Evolutionary conservation across 179 eudicot genomes (phyloP), one percentile per base, ranked within the genome.

Genomic region (Heliamphora pulchella): DNA sequence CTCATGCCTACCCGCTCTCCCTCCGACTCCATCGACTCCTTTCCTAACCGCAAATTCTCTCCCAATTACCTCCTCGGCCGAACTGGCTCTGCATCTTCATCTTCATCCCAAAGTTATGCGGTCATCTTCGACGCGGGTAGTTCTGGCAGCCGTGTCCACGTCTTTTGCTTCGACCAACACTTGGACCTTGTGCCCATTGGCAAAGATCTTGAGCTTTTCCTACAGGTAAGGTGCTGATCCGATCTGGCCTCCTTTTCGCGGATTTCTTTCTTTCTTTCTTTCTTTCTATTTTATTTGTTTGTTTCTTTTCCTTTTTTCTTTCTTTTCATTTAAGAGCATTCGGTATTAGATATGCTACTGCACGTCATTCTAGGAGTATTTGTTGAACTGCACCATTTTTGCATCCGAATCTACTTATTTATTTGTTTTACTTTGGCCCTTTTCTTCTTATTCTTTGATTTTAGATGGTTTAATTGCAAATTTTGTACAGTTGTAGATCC

Each of bases 41-140:
- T 80, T 46, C 63, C 78, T 8, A 63, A 68, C 46, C 83, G 90
- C 31, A 87, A 82, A 70, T 80, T 85, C 46, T 74, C 86, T 2
- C 85, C 86, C 54, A 11, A 66, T 3, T 20, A 47, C 4, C 15
- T 46, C 61, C 64, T 8, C 77, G 68, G 55, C 62, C 53, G 18
- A 44, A n/a, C 9, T 43, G 72, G 8, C n/a, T 59, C 43, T 5
- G 9, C 46, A 31, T 75, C 86, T 2, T 83, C 86, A 4, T 22
- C 5, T 17, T 47, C 68, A 14, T 2, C 13, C 65, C 2, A 72
- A 63, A 48, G 86, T 1, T 94, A 88, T 57, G 98, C 96, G 7
- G 97, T 94, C 71, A 88, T 94, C 67, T 94, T 94, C 78, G 98
- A 94, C 82, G 97, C 98, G 3, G 98, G 98, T 1, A 94, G 98